Evolutionary conservation across 2,329 filamentous ascomycete species (phyloP).

Genomic region (Hymenoscyphus infarciens): DNA sequence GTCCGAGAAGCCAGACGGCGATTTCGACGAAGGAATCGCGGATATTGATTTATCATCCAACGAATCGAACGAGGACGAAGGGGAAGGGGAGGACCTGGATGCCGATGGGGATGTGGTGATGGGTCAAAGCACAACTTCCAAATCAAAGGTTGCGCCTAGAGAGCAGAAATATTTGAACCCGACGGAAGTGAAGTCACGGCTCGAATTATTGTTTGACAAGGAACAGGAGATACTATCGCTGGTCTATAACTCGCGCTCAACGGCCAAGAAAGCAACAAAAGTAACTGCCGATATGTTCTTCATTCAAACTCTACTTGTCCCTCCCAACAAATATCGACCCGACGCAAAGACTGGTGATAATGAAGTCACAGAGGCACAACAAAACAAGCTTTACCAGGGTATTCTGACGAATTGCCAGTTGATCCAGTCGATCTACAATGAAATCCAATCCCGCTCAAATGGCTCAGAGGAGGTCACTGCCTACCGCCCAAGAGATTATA

Average conservation of each 20-base stretch:
- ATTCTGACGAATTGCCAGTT: conserved; percentile 73
- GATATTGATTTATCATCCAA: conserved; percentile 56
- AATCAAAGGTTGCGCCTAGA: conserved; percentile 39
- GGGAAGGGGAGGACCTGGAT: conserved; percentile 46
- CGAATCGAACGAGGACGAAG: conserved; percentile 40
- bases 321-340: conserved; percentile 87
- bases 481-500: conserved; percentile 57
- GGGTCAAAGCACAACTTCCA: conserved; percentile 45
- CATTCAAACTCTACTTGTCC: conserved; percentile 78
- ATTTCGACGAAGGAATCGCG: conserved; percentile 64
- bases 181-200: conserved; percentile 75
- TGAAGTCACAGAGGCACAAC: conserved; percentile 80
- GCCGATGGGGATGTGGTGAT: conserved; percentile 57
- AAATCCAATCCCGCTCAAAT: background rate
- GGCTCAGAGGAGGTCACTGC: conserved; percentile 26
- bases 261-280: conserved; percentile 51
- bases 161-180: conserved; percentile 75
- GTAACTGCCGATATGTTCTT: conserved; percentile 93
- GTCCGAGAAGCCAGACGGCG: conserved; percentile 34
- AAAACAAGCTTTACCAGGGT: conserved; percentile 82
- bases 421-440: conserved; percentile 70
- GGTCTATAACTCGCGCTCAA: conserved; percentile 71
- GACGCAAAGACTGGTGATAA: conserved; percentile 78
- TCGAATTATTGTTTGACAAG: conserved; percentile 78
- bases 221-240: conserved; percentile 80